Evolutionary conservation across 164 flowering plant species (phyloP).

Genomic region (Tinospora cordifolia): DNA sequence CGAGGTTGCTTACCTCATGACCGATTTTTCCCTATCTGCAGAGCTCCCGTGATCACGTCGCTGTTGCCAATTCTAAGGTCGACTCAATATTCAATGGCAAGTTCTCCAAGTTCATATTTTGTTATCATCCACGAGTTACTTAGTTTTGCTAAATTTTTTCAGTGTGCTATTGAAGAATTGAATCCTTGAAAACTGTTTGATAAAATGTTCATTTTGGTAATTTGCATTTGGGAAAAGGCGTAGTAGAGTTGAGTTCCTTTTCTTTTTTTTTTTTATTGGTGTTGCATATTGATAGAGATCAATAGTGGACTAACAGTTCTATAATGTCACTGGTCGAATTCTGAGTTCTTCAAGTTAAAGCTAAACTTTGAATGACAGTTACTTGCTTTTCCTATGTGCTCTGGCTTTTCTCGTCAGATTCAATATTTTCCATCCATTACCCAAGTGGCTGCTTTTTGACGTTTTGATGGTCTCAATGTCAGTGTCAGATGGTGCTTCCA

Average conservation of each 20-base stretch:
- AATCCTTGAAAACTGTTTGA: not conserved
- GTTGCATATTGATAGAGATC: not conserved
- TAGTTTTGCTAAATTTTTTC: no score
- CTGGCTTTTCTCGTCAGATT: not conserved
- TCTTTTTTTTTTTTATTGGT: no score
- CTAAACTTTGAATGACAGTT: not conserved
- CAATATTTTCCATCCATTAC: not conserved
- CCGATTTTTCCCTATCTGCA: constrained; percentile 2
- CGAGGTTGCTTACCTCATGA: not conserved
- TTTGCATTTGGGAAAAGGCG: not conserved
- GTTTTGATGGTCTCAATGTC: constrained; percentile 1
- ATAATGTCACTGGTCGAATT: not conserved
- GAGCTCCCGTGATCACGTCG: constrained; percentile 4
- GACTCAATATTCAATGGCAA: constrained; percentile 12
- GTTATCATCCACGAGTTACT: not conserved
- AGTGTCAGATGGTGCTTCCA: constrained; percentile 23
- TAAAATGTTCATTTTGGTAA: not conserved
- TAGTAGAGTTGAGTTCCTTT: no score
- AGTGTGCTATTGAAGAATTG: no score
- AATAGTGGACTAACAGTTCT: not conserved
- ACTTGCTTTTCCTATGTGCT: not conserved
- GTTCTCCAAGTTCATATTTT: constrained; percentile 6
- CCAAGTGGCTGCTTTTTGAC: not conserved
- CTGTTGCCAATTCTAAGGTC: constrained; percentile 1
- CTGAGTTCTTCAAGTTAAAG: not conserved